A percentile compares a stretch with the other conserved stretches of the same genome.
phyloP scores from a whole-genome alignment of 768 basidiomycete genomes.

The Naganishia friedmannii region DNA sequence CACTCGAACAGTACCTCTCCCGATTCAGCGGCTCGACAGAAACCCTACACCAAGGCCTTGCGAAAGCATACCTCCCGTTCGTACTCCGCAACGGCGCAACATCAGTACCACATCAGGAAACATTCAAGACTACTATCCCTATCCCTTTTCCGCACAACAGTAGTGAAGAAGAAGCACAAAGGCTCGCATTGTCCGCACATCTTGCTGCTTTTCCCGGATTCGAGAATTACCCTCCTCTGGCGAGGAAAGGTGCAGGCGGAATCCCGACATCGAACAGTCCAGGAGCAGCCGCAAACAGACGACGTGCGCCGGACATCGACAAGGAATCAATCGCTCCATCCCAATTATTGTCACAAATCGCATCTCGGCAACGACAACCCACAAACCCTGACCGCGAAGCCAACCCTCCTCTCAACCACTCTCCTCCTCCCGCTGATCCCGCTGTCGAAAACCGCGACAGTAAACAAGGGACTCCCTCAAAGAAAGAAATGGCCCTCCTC shows the following conservation, averaged over 20 bases:
- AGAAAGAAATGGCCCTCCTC: slow-evolving; percentile 18
- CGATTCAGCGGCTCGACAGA: slow-evolving; percentile 18
- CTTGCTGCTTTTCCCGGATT: background rate
- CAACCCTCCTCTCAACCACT: background rate
- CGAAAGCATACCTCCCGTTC: slow-evolving; percentile 6
- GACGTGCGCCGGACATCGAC: background rate
- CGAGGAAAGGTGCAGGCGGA: background rate
- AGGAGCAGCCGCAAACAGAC: background rate
- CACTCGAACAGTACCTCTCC: slow-evolving; percentile 18
- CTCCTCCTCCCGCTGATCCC: background rate
- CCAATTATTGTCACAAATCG: slow-evolving; percentile 26
- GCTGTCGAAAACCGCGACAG: background rate
- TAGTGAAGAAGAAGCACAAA: background rate
- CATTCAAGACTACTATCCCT: background rate
- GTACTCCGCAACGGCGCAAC: background rate
- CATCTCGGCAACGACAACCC: background rate
- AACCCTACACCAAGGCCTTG: slow-evolving; percentile 18
- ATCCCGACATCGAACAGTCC: background rate
- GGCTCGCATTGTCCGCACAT: background rate
- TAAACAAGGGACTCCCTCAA: background rate
- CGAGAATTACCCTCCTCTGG: slow-evolving; percentile 3
- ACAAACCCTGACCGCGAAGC: background rate
- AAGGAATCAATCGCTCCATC: slow-evolving; percentile 24
- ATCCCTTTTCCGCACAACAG: background rate
- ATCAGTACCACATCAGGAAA: background rate